Evolutionary conservation across 2,329 filamentous ascomycete genomes (phyloP).

Genomic region (Graphilbum sp.): DNA sequence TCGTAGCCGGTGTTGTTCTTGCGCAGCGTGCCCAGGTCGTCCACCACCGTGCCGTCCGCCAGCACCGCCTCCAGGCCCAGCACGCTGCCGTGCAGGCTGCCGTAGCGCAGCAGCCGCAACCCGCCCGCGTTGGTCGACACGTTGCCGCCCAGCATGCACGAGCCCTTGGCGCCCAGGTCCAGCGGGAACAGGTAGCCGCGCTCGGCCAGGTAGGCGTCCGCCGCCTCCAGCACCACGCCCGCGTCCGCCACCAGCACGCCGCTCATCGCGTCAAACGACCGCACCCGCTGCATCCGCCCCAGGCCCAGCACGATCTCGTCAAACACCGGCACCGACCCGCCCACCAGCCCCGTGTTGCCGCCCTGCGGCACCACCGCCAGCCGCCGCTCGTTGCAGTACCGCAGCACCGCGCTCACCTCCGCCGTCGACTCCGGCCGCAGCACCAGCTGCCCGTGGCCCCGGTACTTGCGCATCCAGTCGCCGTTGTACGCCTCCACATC

Average conservation of each 20-base stretch:
- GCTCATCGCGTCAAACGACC: constrained; percentile 83
- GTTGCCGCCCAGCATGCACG: constrained; percentile 91
- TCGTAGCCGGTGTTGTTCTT: constrained; percentile 99
- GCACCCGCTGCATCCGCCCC: constrained; percentile 76
- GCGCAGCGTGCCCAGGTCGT: constrained; percentile 72
- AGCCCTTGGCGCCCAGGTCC: constrained; percentile 94
- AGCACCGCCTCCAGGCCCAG: constrained; percentile 87
- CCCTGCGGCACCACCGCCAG: constrained; percentile 94
- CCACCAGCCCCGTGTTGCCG: constrained; percentile 90
- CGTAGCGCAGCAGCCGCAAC: constrained; percentile 76
- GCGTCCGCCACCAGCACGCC: constrained; percentile 83
- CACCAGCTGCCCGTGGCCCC: constrained; percentile 74
- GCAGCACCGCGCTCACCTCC: constrained; percentile 78
- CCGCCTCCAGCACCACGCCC: constrained; percentile 77
- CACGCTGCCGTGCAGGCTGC: constrained; percentile 84
- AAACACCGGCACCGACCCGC: constrained; percentile 90
- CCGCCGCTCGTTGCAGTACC: constrained; percentile 87
- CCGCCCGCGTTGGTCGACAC: constrained; percentile 93
- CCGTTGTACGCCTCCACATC: constrained; percentile 87
- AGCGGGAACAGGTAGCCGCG: constrained; percentile 82
- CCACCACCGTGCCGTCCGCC: constrained; percentile 79
- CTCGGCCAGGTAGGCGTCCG: constrained; percentile 72
- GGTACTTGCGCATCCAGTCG: constrained; percentile 99
- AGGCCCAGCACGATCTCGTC: constrained; percentile 95
- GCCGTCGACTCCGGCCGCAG: constrained; percentile 72